Evolutionary conservation across 345 rosid species (phyloP).

Genomic region (Brassica cretica): DNA sequence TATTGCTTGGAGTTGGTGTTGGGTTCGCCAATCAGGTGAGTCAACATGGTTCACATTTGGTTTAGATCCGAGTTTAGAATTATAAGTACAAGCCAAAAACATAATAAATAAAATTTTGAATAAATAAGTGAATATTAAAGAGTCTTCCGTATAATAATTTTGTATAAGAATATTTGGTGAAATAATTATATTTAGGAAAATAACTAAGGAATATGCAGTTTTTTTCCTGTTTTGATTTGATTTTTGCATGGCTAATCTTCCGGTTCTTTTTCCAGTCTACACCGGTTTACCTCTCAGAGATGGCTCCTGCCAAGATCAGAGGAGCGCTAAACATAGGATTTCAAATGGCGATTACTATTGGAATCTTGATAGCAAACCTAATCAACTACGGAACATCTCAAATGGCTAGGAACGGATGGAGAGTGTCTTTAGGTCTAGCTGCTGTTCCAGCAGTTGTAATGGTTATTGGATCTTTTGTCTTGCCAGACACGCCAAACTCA

Average conservation of each 20-base stretch:
- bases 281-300: conserved; percentile 60
- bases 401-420: conserved; percentile 38
- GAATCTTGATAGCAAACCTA: conserved; percentile 40
- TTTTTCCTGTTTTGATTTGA: neutral
- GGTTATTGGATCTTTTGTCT: conserved; percentile 37
- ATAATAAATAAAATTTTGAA: neutral
- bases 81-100: neutral
- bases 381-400: conserved; percentile 40
- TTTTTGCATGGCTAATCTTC: neutral
- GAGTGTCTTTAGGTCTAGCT: conserved; percentile 39
- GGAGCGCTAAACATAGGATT: conserved; percentile 61
- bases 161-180: neutral
- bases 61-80: neutral
- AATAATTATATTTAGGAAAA: neutral
- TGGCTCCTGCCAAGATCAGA: conserved; percentile 58
- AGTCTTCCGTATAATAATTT: neutral
- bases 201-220: neutral
- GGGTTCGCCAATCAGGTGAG: conserved; percentile 61
- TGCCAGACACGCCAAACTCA: conserved; percentile 45
- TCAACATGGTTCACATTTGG: neutral
- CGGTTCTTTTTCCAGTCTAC: conserved; percentile 42
- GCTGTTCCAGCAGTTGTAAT: conserved; percentile 44
- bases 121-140: neutral
- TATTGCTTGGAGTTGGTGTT: conserved; percentile 60
- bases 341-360: conserved; percentile 59